Evolutionary conservation across 106 monocot genomes (phyloP).

Genomic region (Hemerocallis citrina): DNA sequence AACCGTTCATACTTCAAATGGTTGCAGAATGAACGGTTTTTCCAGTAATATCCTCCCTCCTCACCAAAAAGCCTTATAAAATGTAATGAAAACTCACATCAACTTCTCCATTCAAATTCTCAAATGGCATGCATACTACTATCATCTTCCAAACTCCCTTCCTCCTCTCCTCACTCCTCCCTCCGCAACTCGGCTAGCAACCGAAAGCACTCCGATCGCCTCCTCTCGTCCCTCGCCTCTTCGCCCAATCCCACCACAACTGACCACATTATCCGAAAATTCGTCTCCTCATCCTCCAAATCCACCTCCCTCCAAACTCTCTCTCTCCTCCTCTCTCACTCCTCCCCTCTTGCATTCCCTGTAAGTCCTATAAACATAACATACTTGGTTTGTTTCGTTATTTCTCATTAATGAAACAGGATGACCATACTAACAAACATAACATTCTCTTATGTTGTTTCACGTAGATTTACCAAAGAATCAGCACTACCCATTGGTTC

Average conservation of each 20-base stretch:
- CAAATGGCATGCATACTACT: no score
- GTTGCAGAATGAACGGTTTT: no score
- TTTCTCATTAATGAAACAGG: no score
- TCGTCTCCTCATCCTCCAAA: conserved; percentile 59
- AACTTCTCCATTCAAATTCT: no score
- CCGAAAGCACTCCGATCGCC: conserved; percentile 37
- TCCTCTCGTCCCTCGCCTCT: conserved; percentile 47
- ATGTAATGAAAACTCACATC: no score
- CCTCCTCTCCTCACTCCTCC: not conserved
- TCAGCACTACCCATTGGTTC: conserved; percentile 55
- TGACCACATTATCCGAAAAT: conserved; percentile 46
- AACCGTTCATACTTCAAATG: no score
- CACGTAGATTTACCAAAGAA: conserved; percentile 36
- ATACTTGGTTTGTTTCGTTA: no score
- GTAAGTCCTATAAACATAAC: not conserved
- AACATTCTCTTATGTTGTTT: conserved; percentile 2
- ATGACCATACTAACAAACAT: no score
- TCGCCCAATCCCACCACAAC: conserved; percentile 27
- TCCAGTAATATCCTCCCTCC: no score
- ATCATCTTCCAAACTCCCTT: not conserved
- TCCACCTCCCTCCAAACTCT: conserved; percentile 56
- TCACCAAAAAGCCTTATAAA: no score
- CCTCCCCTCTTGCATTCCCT: conserved; percentile 39
- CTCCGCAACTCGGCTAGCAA: not conserved
- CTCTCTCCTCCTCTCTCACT: conserved; percentile 46